A percentile compares a stretch with the other conserved stretches of the same genome.
Conservation (phyloP, 495 filamentous ascomycete genomes). For the Apodospora peruviana region DNA sequence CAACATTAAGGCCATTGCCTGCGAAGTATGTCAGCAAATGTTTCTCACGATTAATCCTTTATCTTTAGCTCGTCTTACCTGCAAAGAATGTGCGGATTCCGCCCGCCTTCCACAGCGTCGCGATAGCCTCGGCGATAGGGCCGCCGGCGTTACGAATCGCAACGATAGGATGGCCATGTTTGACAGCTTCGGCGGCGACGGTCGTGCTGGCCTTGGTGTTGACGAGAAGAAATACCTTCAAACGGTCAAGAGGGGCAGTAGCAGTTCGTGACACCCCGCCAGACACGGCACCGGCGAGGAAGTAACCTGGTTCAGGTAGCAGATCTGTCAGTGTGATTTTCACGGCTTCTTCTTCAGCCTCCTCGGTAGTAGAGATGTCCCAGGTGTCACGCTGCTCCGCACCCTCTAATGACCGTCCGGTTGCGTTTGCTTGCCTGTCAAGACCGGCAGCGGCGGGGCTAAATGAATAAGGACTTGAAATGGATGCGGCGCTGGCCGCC, state of each 20-base stretch:
- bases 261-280: slow-evolving; percentile 88
- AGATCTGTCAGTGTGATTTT: slow-evolving; percentile 47
- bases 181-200: slow-evolving; percentile 56
- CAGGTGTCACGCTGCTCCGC: slow-evolving; percentile 17
- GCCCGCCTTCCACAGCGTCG: slow-evolving; percentile 75
- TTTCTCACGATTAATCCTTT: not conserved
- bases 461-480: slow-evolving; percentile 7
- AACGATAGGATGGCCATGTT: slow-evolving; percentile 61
- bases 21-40: slow-evolving; percentile 27
- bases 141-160: slow-evolving; percentile 61
- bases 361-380: slow-evolving; percentile 18
- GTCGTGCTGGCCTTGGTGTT: slow-evolving; percentile 63
- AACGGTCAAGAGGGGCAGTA: slow-evolving; percentile 90
- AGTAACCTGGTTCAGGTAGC: slow-evolving; percentile 80
- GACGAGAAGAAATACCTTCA: slow-evolving; percentile 96
- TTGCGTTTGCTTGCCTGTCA: no score
- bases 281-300: slow-evolving; percentile 87
- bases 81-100: slow-evolving; percentile 93
- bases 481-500: slow-evolving; percentile 9
- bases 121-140: slow-evolving; percentile 65
- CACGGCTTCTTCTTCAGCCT: slow-evolving; percentile 27
- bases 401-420: slow-evolving; percentile 13
- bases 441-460: slow-evolving; percentile 6
- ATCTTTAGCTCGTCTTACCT: slow-evolving; percentile 48
- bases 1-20: slow-evolving; percentile 95